A percentile compares a stretch with the other conserved stretches of the same genome.
phyloP scores from a whole-genome alignment of 2,329 filamentous ascomycete species.

The Neocucurbitaria cava region DNA sequence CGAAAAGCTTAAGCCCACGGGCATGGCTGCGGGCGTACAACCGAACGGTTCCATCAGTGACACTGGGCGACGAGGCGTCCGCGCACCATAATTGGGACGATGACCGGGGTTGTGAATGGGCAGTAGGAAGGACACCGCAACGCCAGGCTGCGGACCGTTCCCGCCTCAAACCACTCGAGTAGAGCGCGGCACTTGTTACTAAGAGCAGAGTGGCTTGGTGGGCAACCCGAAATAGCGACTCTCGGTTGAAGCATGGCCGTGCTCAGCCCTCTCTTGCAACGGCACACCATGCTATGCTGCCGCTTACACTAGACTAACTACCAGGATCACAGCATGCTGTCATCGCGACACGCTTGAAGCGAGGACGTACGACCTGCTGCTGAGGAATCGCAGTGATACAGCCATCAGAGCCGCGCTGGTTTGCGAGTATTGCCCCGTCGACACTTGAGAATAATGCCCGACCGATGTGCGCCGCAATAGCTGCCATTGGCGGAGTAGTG shows the following conservation, averaged over 20 bases:
- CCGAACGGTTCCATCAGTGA: constrained; percentile 45
- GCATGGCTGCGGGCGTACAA: constrained; percentile 44
- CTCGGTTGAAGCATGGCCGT: constrained; percentile 23
- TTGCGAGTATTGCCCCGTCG: constrained; percentile 24
- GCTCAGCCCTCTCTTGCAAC: constrained; percentile 44
- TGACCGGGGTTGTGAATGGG: constrained; percentile 24
- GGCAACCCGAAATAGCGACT: constrained; percentile 40
- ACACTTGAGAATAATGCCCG: constrained; percentile 15
- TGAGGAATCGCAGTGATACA: constrained; percentile 7
- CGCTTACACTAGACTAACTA: constrained; percentile 30
- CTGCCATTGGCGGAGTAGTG: constrained; percentile 25
- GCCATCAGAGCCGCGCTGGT: constrained; percentile 5
- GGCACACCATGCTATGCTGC: constrained; percentile 25
- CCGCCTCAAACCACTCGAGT: constrained; percentile 38
- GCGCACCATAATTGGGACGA: constrained; percentile 41
- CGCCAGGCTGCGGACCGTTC: constrained; percentile 49
- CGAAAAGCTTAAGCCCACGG: constrained; percentile 43
- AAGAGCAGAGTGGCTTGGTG: constrained; percentile 42
- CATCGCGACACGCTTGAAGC: constrained; percentile 16
- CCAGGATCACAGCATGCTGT: constrained; percentile 29
- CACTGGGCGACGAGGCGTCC: constrained; percentile 35
- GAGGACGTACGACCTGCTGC: constrained; percentile 4
- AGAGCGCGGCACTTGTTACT: constrained; percentile 35
- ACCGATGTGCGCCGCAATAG: constrained; percentile 8
- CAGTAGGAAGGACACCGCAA: constrained; percentile 23